These are phyloP conservation scores for Tilletiaria anomala DNA, from an alignment of 1,284 basidiomycete species.

Conservation along the genomic window DNA sequence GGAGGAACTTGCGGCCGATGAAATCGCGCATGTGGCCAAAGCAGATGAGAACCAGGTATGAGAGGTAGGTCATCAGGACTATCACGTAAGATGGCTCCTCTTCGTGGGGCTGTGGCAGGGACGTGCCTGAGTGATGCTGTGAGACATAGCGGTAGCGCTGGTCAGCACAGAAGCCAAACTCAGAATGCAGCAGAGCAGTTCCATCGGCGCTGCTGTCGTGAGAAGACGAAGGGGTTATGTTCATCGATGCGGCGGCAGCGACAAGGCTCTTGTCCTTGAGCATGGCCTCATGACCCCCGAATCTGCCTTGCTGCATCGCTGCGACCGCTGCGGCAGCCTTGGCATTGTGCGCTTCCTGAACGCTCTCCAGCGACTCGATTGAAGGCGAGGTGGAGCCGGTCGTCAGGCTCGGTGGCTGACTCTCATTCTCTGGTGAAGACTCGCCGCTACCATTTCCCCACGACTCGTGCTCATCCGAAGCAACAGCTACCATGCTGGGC, in stretches of 20 bases:
- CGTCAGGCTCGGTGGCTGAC: slow-evolving; percentile 23
- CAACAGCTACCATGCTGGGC: no score
- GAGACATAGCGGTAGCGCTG: slow-evolving; percentile 56
- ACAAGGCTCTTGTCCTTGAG: slow-evolving; percentile 6
- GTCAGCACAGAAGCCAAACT: slow-evolving; percentile 71
- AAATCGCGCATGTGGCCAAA: slow-evolving; percentile 91
- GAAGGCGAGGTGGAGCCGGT: slow-evolving; percentile 25
- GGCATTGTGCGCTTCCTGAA: slow-evolving; percentile 12
- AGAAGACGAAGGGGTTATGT: slow-evolving; percentile 2
- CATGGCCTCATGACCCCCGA: slow-evolving; percentile 7
- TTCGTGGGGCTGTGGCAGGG: slow-evolving; percentile 42
- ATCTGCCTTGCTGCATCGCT: slow-evolving; percentile 14
- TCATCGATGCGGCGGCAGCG: background rate
- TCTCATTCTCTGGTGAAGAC: slow-evolving; percentile 12
- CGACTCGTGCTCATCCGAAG: no score
- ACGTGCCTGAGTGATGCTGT: slow-evolving; percentile 43
- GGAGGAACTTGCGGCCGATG: slow-evolving; percentile 69
- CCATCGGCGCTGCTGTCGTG: slow-evolving; percentile 8
- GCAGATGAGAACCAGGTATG: slow-evolving; percentile 47
- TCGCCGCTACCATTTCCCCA: no score
- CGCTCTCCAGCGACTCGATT: slow-evolving; percentile 17
- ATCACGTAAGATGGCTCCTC: slow-evolving; percentile 74
- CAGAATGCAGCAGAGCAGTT: slow-evolving; percentile 49
- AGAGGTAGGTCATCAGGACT: slow-evolving; percentile 73
- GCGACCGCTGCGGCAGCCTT: slow-evolving; percentile 4